A percentile compares a stretch with the other conserved stretches of the same genome.
Conservation (phyloP, 2,329 filamentous ascomycete species). For the Fusarium nelsonii region DNA sequence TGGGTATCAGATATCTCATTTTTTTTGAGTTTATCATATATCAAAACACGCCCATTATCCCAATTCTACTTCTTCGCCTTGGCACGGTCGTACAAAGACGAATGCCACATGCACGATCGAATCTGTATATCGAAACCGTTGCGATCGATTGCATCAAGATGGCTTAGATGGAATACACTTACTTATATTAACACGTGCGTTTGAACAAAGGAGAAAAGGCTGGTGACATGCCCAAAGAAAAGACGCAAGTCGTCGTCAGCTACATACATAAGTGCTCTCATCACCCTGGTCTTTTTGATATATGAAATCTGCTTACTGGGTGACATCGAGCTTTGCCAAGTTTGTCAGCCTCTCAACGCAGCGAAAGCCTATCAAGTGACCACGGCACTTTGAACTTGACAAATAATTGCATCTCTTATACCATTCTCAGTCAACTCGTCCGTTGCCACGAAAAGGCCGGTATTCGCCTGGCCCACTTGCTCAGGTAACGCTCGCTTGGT, state of each 20-base stretch:
- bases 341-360: no score
- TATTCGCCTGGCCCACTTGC: neutral
- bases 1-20: neutral
- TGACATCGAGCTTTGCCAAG: no score
- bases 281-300: neutral
- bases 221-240: no score
- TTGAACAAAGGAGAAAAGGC: neutral
- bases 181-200: neutral
- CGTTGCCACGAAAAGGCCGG: no score
- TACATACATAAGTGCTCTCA: no score
- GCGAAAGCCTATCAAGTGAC: no score
- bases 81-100: neutral
- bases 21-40: constrained; percentile 19
- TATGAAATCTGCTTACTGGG: neutral
- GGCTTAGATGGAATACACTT: neutral
- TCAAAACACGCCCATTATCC: neutral
- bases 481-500: neutral
- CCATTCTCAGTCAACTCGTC: neutral
- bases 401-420: neutral
- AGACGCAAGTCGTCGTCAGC: neutral
- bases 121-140: neutral
- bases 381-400: neutral
- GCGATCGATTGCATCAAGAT: neutral
- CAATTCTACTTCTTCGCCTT: neutral
- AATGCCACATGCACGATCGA: constrained; percentile 14